Evolutionary conservation across 2,329 filamentous ascomycete species (phyloP), one percentile per base, ranked within the genome.

Genomic region (Fusarium virguliforme): DNA sequence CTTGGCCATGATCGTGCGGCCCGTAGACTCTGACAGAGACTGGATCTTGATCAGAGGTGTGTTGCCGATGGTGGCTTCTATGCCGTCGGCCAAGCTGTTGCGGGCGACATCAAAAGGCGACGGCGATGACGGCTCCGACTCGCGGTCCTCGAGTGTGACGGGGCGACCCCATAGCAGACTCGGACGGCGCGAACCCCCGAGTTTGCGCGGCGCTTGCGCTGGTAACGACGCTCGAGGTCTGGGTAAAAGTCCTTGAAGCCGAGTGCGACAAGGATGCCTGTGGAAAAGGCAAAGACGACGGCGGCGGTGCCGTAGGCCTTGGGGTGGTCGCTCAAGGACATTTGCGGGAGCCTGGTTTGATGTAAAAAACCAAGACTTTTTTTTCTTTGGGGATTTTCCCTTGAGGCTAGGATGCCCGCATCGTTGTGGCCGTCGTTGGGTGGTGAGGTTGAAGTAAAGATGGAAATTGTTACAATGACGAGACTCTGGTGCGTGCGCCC

Each of bases 51-150:
- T 89, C 28, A 99, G 87, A 1, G 95, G 95, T 13, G 96, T 99
- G 81, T 97, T 93, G 62, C 96, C 96, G 78, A 99, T 98, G 78
- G 92, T 94, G 50, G 91, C 93, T 80, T 97, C 94, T 66, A 99
- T 93, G 18, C 96, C 96, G 62, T 93, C 88, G 13, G 90, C 89
- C 62, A 95, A 59, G 40, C 74, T 64, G 43, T 71, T 56, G 62
- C 69, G 35, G 46, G 67, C 89, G 65, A 60, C 51, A 68, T 59
- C 61, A 63, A 53, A 78, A 72, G 37, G 77, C 55, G 32, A 71
- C 56, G 55, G 73, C 40, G 64, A 65, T 56, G 71, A 60, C 59
- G 72, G 69, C 50, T 67, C 68, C 13, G 81, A 77, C 67, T 90
- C 87, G 67, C 84, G 85, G 75, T 90, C 88, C 75, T 90, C 85